Evolutionary conservation across 441 rosid species (phyloP), one percentile per base, ranked within the genome.

Genomic region (Syzygium malaccense): DNA sequence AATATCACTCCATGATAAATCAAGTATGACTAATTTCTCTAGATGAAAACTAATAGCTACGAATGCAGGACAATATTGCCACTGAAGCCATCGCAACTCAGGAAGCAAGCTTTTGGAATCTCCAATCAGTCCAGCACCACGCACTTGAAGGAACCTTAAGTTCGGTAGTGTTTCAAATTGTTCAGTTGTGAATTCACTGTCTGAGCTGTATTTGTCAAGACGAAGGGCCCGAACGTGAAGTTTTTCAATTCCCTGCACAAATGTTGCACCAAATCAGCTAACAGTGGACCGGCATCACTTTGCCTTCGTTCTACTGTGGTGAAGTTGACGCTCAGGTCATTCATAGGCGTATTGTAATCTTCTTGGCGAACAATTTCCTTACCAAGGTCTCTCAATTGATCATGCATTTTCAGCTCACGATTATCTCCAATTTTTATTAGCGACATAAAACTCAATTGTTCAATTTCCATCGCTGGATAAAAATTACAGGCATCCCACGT

Each of bases 81-180:
- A 66, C 78, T 2, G 4, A 66, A 64, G 45, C 71, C 71, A 64
- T 0, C 41, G 75, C 41, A 64, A 64, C 75, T 64, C 0, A 30
- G 12, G 75, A 15, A 2, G 3, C 41, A 30, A 64, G 12, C 12
- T 2, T 17, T 64, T 2, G 41, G 41, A 64, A 15, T 64, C 13
- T 30, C 3, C 3, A 0, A 0, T 30, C 0, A 1, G 2, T 15
- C 0, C 32, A 7, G 6, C 2, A 8, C 0, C 1, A 15, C 0
- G 0, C 41, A 4, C 0, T 64, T 15, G 2, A 64, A 64, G 75
- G 41, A 64, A 64, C 75, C 75, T 30, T 30, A 64, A 64, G 6
- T 15, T 64, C 1, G 75, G 75, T 64, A 64, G 3, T 8, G 18
- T 0, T 30, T 64, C 12, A 7, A 64, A 30, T 64, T 64, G 41